Evolutionary conservation across 495 filamentous ascomycete genomes (phyloP).

Genomic region (Bombardia bombarda): DNA sequence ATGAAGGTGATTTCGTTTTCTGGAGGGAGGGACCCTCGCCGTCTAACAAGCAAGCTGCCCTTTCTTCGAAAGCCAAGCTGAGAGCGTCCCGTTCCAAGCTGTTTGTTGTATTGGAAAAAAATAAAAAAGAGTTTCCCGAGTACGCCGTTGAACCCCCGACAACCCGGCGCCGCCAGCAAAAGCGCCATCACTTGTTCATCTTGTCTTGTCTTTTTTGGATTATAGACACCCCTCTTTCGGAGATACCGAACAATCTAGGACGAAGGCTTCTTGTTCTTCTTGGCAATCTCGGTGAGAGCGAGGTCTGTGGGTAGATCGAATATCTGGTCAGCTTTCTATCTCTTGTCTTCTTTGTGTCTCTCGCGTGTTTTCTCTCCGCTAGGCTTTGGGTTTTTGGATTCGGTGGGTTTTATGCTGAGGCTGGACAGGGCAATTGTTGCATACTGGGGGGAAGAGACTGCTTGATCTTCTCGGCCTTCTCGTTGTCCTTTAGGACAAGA

Average conservation of each 20-base stretch:
- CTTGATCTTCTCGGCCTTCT: constrained; percentile 99
- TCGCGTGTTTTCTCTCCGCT: background rate
- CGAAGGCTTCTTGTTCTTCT: constrained; percentile 38
- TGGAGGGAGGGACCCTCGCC: constrained; percentile 5
- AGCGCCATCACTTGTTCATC: too few relatives aligned
- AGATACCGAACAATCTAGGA: constrained; percentile 15
- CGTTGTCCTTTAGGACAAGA: constrained; percentile 90
- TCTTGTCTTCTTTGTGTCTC: background rate
- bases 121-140: too few relatives aligned
- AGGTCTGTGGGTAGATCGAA: constrained; percentile 24
- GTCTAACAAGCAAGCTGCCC: background rate
- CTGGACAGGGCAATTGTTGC: constrained; percentile 21
- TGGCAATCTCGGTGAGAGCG: constrained; percentile 40
- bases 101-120: too few relatives aligned
- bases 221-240: constrained; percentile 4
- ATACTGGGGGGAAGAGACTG: constrained; percentile 93
- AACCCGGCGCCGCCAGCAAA: background rate
- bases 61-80: background rate
- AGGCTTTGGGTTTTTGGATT: too few relatives aligned
- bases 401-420: background rate
- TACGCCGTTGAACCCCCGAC: too few relatives aligned
- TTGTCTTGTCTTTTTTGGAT: too few relatives aligned
- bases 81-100: too few relatives aligned
- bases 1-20: constrained; percentile 19
- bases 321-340: constrained; percentile 8